Conservation (phyloP, 2,329 filamentous ascomycete species). For the Tolypocladium ovalisporum region DNA sequence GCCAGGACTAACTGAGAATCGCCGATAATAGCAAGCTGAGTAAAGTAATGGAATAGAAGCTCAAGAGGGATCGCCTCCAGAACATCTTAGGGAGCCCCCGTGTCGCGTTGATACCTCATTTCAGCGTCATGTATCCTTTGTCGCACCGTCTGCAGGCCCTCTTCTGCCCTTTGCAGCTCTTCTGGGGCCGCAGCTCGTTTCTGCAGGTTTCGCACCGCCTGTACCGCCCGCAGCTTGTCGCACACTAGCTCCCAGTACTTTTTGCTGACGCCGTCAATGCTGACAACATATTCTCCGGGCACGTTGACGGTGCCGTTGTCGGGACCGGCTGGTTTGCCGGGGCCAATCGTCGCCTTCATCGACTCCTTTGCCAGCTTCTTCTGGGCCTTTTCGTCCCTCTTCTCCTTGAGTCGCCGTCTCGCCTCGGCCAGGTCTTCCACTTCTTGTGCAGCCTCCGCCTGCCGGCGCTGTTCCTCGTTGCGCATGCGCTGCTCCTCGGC, state of each 20-base stretch:
- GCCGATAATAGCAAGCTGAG: not conserved
- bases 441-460: slow-evolving; percentile 25
- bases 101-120: slow-evolving; percentile 21
- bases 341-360: slow-evolving; percentile 14
- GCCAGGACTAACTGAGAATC: not conserved
- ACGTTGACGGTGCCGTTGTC: slow-evolving; percentile 23
- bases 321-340: slow-evolving; percentile 13
- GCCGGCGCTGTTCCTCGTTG: slow-evolving; percentile 23
- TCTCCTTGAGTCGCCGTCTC: slow-evolving; percentile 24
- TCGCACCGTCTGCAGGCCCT: slow-evolving; percentile 17
- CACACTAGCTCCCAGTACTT: slow-evolving; percentile 29
- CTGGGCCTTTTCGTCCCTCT: slow-evolving; percentile 28
- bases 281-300: slow-evolving; percentile 22
- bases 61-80: too few species aligned
- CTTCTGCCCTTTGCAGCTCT: slow-evolving; percentile 17
- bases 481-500: slow-evolving; percentile 25
- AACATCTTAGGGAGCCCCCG: slow-evolving; percentile 7
- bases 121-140: slow-evolving; percentile 25
- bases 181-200: slow-evolving; percentile 13
- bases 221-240: slow-evolving; percentile 28
- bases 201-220: slow-evolving; percentile 21
- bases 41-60: not conserved
- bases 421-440: slow-evolving; percentile 26
- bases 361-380: slow-evolving; percentile 25
- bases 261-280: slow-evolving; percentile 17